Percentiles rank a stretch among this genome's conserved stretches.
These are phyloP conservation scores for Apophysomyces variabilis DNA, from an alignment of 371 early-diverging fungal genomes.

Conservation along the genomic window DNA sequence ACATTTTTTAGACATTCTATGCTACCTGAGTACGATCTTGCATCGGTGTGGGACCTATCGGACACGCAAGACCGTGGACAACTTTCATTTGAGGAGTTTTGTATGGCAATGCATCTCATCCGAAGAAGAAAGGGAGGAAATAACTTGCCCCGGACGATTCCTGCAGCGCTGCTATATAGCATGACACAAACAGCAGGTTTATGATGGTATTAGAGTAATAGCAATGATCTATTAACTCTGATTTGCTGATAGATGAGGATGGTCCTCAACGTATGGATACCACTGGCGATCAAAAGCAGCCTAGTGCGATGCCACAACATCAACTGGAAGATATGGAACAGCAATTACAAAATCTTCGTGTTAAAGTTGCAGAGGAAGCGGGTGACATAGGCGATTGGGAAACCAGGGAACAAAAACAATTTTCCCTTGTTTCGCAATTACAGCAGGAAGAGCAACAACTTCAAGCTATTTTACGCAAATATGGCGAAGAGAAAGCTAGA, in stretches of 20 bases:
- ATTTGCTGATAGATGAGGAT: neutral
- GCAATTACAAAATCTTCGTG: neutral
- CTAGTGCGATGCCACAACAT: neutral
- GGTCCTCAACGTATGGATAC: neutral
- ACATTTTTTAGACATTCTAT: conserved; percentile 77
- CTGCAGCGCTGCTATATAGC: neutral
- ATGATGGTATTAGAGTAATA: conserved; percentile 4
- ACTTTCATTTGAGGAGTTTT: conserved; percentile 82
- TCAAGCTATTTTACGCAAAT: neutral
- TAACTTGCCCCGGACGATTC: conserved; percentile 65
- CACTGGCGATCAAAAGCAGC: neutral
- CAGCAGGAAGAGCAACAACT: conserved; percentile 7
- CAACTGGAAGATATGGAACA: neutral
- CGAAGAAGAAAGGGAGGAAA: conserved; percentile 67
- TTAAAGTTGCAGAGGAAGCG: neutral
- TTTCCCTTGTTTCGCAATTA: neutral
- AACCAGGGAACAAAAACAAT: neutral
- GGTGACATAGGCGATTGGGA: neutral
- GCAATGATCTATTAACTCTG: no score
- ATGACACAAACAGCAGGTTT: neutral
- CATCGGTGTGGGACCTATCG: conserved; percentile 75
- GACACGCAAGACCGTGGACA: conserved; percentile 76
- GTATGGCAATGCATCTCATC: conserved; percentile 87
- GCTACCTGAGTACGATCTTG: conserved; percentile 66
- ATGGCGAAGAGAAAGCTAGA: neutral